Evolutionary conservation across 768 basidiomycete genomes (phyloP).

Genomic region (Epithele typhae): DNA sequence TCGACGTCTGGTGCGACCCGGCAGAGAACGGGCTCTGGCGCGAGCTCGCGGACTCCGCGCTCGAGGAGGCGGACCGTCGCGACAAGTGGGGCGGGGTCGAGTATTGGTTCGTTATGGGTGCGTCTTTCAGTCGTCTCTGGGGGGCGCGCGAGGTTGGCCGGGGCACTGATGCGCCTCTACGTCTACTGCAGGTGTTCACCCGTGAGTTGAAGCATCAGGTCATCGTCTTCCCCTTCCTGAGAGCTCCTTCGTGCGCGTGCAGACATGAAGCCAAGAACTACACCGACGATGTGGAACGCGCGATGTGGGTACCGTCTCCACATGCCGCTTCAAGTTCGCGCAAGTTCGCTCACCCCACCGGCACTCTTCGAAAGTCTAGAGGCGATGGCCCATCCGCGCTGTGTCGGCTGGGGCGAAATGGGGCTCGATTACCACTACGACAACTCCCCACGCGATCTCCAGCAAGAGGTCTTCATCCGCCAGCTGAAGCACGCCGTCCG

Average conservation of each 20-base stretch:
- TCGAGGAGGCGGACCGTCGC: constrained; percentile 42
- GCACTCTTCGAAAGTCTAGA: too few relatives aligned
- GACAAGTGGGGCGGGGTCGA: constrained; percentile 62
- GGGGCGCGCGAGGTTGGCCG: neutral
- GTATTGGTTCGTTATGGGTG: constrained; percentile 85
- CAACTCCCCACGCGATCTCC: constrained; percentile 65
- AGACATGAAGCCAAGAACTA: constrained; percentile 75
- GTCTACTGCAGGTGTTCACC: constrained; percentile 60
- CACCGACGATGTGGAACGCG: constrained; percentile 59
- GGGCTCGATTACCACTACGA: constrained; percentile 86
- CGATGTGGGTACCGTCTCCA: constrained; percentile 45
- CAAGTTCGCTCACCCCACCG: too few relatives aligned
- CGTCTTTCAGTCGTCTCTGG: neutral
- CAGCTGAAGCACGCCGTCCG: constrained; percentile 68
- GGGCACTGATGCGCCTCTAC: neutral
- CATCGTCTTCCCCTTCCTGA: neutral
- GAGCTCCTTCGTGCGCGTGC: neutral
- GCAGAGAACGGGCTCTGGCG: constrained; percentile 60
- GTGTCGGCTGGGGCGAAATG: constrained; percentile 88
- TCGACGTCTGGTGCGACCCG: constrained; percentile 90
- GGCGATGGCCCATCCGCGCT: constrained; percentile 76
- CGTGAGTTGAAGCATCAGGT: constrained; percentile 42
- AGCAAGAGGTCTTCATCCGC: constrained; percentile 59
- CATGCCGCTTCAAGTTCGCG: too few relatives aligned
- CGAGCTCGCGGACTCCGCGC: constrained; percentile 69